Evolutionary conservation across 768 basidiomycete genomes (phyloP).

Genomic region (Mycena pura): DNA sequence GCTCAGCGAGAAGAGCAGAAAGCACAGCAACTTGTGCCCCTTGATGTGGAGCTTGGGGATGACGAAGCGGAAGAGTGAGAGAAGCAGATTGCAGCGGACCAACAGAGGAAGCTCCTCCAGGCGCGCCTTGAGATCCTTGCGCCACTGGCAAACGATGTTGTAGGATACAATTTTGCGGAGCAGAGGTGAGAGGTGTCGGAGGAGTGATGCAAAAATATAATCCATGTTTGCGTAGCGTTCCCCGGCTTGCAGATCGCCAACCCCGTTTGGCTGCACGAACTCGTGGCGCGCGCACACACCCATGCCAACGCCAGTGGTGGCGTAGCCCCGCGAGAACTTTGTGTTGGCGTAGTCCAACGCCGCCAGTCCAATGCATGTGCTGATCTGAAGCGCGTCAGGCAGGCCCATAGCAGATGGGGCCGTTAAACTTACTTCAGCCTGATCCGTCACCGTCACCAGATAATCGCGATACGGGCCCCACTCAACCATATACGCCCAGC

Average conservation of each 20-base stretch:
- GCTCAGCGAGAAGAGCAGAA: conserved; percentile 31
- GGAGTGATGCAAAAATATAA: conserved; percentile 4
- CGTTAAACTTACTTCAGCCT: too few relatives aligned
- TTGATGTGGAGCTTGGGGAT: conserved; percentile 34
- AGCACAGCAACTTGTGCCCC: conserved; percentile 25
- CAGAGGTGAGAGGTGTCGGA: not conserved
- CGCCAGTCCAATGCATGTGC: too few relatives aligned
- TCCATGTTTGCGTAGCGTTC: conserved; percentile 24
- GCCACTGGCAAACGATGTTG: conserved; percentile 39
- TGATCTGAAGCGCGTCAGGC: too few relatives aligned
- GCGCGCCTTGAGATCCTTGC: not conserved
- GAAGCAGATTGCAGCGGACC: conserved; percentile 8
- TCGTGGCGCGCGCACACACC: conserved; percentile 18
- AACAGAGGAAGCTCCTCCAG: not conserved
- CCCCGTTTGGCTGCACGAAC: not conserved
- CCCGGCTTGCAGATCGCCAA: conserved; percentile 12
- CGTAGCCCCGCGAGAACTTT: too few relatives aligned
- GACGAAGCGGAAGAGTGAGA: conserved; percentile 14
- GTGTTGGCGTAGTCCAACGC: too few relatives aligned
- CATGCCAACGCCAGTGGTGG: conserved; percentile 9
- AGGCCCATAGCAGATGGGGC: too few relatives aligned
- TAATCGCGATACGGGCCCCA: too few relatives aligned
- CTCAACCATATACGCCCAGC: too few relatives aligned
- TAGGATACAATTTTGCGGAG: conserved; percentile 1
- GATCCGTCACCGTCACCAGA: too few relatives aligned